phyloP scores from a whole-genome alignment of 225 moss, liverwort and hornwort genomes.

The Physcomitrium patens region DNA sequence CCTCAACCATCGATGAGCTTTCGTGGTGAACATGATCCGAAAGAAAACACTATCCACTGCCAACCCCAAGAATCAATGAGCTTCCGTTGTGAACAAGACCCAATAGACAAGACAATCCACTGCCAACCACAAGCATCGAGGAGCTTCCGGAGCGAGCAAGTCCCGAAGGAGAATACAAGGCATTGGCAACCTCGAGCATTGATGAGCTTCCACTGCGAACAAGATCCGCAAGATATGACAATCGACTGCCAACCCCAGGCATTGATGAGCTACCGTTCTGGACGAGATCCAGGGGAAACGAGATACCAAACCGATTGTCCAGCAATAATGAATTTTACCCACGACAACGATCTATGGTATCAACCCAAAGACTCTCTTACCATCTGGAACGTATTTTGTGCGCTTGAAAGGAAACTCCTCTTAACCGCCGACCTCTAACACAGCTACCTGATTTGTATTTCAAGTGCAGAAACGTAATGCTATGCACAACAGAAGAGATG shows the following conservation, averaged over 20 bases:
- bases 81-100: conserved; percentile 20
- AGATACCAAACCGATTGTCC: conserved; percentile 17
- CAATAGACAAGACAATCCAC: neutral
- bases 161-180: neutral
- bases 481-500: no score
- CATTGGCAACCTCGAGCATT: neutral
- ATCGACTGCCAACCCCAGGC: no score
- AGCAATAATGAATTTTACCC: neutral
- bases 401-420: neutral
- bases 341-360: conserved; percentile 23
- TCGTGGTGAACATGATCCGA: neutral
- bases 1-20: neutral
- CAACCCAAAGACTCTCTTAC: neutral
- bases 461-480: no score
- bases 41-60: neutral
- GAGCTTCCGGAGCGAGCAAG: neutral
- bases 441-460: no score
- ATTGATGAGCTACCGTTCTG: neutral
- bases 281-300: conserved; percentile 20
- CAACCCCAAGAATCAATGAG: neutral
- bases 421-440: no score
- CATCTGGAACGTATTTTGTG: neutral
- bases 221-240: no score
- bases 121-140: conserved; percentile 10
- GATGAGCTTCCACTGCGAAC: conserved; percentile 18